Percentiles rank a stretch among this genome's conserved stretches.
phyloP scores from a whole-genome alignment of 2,329 filamentous ascomycete genomes.

The Monilinia polystroma region DNA sequence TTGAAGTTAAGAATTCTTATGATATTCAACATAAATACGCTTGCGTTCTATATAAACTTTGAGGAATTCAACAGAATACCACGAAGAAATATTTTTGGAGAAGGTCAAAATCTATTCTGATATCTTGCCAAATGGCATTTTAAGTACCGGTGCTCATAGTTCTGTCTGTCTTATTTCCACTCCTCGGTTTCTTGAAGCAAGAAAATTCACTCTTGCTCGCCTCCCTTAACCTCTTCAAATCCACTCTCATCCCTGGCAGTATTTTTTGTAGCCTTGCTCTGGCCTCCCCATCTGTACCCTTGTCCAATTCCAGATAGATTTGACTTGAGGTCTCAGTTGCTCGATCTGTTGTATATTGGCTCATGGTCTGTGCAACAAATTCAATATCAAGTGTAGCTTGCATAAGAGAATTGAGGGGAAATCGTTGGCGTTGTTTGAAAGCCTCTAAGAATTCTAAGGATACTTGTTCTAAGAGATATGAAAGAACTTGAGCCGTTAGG shows the following conservation, averaged over 20 bases:
- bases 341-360: constrained; percentile 81
- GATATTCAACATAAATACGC: not conserved
- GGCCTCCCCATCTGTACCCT: constrained; percentile 84
- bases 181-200: constrained; percentile 66
- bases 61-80: not conserved
- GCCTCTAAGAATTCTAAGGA: constrained; percentile 78
- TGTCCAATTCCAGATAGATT: constrained; percentile 89
- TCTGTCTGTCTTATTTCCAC: constrained; percentile 24
- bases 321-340: constrained; percentile 80
- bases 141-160: constrained; percentile 10
- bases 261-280: constrained; percentile 78
- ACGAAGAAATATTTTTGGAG: not conserved
- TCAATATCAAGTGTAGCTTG: constrained; percentile 97
- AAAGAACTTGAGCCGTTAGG: constrained; percentile 77
- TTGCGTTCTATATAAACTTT: not conserved
- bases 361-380: constrained; percentile 91
- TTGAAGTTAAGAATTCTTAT: not conserved
- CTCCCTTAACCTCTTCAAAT: constrained; percentile 81
- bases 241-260: constrained; percentile 82
- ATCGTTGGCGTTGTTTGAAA: constrained; percentile 66
- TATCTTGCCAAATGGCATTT: not conserved
- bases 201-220: constrained; percentile 81
- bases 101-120: not conserved
- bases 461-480: constrained; percentile 80
- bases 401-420: constrained; percentile 80